phyloP scores from a whole-genome alignment of 2,329 filamentous ascomycete species.

The Calonectria multiphialidica region DNA sequence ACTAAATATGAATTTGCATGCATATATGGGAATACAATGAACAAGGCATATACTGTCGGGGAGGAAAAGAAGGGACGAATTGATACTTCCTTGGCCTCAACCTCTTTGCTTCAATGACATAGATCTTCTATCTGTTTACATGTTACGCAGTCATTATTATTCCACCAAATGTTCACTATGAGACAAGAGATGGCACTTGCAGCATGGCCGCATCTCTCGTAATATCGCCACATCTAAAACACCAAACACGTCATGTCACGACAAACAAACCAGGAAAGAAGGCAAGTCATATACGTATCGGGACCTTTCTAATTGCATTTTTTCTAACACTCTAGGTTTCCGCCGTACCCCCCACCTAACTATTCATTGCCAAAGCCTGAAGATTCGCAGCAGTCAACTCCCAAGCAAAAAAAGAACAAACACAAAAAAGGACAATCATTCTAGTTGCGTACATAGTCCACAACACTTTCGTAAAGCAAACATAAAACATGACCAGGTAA shows the following conservation, averaged over 20 bases:
- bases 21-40: too few relatives aligned
- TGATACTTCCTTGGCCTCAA: too few relatives aligned
- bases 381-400: constrained; percentile 8
- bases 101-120: too few relatives aligned
- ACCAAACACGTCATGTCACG: neutral
- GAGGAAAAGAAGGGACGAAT: too few relatives aligned
- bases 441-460: constrained; percentile 29
- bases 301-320: constrained; percentile 31
- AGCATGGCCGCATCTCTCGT: neutral
- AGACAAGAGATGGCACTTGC: too few relatives aligned
- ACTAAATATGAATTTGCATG: too few relatives aligned
- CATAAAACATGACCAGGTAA: neutral
- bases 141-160: too few relatives aligned
- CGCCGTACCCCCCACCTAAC: constrained; percentile 16
- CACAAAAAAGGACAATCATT: constrained; percentile 39
- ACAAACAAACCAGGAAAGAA: neutral
- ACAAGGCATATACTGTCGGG: too few relatives aligned
- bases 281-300: neutral
- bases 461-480: constrained; percentile 1
- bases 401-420: constrained; percentile 22
- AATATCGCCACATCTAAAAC: neutral
- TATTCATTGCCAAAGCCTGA: constrained; percentile 27
- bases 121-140: too few relatives aligned
- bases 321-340: constrained; percentile 46
- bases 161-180: too few relatives aligned